Base-by-base conservation (phyloP, 371 early-diverging fungal species). In the Nematocida ausubeli region DNA sequence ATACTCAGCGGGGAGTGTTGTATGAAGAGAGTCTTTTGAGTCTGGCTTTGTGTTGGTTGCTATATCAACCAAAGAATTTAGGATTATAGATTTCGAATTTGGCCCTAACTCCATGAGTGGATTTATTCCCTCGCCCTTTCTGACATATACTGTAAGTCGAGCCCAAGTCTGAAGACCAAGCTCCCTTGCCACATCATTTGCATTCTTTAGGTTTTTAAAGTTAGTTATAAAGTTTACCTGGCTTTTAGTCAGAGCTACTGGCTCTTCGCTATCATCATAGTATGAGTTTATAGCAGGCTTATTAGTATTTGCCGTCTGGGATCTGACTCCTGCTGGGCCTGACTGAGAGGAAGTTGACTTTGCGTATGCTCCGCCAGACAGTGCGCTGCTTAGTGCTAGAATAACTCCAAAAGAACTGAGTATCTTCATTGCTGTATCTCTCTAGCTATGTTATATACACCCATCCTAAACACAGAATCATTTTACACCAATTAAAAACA, bases 391-490 rank as follows among this genome's bases (percentile, higher is more conserved):
- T 32, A 75, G 78, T 42, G 50, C 62, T 37, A 75, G 6, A 32
- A 51, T 35, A 32, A 66, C 26, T 35, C 78, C 78, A 9, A 75
- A 51, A 47, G 78, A 67, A 9, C 56, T 32, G 42, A 66, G 22
- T 26, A 75, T 16, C 35, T 54, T 64, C 78, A 75, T 75, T 75
- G 67, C 37, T 32, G 32, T 4, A 22, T 14, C 28, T 22, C 42
- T 19, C 65, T 12, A 12, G 4, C 28, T 1, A 24, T 30, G 35
- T 64, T 75, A 75, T 64, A 75, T 75, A 32, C 42, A 32, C 55
- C 28, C 32, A 49, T 14, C 67, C 57, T 35, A 75, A 75, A 75
- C 78, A 75, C 12, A 35, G 32, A 28, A 5, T 75, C 78, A 75
- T 40, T 5, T 9, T 67, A 7, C 39, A 75, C 78, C 78, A 75